Evolutionary conservation across 116 monocot genomes (phyloP).

Genomic region (Zostera marina): DNA sequence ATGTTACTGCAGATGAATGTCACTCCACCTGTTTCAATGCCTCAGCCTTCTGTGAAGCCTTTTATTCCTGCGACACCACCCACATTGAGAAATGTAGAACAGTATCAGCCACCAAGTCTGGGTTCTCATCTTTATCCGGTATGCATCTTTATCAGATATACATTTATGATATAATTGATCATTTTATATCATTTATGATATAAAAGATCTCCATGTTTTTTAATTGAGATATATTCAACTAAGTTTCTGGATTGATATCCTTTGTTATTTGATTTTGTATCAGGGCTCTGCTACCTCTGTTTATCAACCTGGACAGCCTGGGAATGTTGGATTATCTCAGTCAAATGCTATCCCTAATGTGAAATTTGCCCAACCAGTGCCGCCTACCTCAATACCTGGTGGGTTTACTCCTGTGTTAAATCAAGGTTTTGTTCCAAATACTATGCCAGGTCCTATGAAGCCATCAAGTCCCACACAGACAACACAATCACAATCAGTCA

Average conservation of each 20-base stretch:
- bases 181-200: neutral
- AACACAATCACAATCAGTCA: conserved; percentile 20
- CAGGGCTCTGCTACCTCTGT: conserved; percentile 37
- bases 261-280: conserved; percentile 6
- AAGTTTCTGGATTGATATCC: neutral
- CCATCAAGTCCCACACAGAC: conserved; percentile 60
- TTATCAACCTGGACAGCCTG: conserved; percentile 32
- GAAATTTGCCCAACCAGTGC: conserved; percentile 23
- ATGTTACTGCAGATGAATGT: conserved; percentile 20
- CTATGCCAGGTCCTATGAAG: conserved; percentile 33
- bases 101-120: conserved; percentile 61
- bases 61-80: conserved; percentile 57
- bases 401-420: conserved; percentile 40
- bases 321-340: conserved; percentile 18
- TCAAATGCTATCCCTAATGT: conserved; percentile 23
- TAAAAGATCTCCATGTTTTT: neutral
- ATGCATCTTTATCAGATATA: neutral
- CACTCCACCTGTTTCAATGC: conserved; percentile 19
- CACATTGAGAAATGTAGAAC: conserved; percentile 52
- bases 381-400: conserved; percentile 21
- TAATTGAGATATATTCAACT: neutral
- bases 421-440: conserved; percentile 4
- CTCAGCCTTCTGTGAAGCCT: conserved; percentile 43
- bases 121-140: conserved; percentile 78
- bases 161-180: too few relatives aligned